These are phyloP conservation scores for Spathaspora sp. DNA, from an alignment of 1,139 yeast species.

Conservation along the genomic window DNA sequence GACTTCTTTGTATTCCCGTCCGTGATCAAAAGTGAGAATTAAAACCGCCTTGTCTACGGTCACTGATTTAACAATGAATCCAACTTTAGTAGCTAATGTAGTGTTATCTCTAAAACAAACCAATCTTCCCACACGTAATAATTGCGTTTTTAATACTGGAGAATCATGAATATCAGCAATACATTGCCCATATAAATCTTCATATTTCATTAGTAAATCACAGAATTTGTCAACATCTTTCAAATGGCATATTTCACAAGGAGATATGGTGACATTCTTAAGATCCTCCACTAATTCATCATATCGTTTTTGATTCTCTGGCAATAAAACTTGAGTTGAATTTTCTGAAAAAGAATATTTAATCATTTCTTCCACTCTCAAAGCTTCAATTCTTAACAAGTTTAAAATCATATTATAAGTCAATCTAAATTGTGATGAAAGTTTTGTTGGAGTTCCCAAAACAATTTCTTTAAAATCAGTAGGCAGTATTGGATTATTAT, in stretches of 20 bases:
- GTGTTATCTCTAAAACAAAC: slow-evolving; percentile 54
- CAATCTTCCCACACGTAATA: slow-evolving; percentile 59
- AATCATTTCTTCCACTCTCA: slow-evolving; percentile 95
- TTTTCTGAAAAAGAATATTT: slow-evolving; percentile 94
- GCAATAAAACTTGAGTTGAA: slow-evolving; percentile 78
- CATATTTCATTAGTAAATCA: slow-evolving; percentile 45
- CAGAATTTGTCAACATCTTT: slow-evolving; percentile 46
- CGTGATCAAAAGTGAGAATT: slow-evolving; percentile 47
- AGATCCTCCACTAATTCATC: slow-evolving; percentile 52
- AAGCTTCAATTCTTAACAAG: slow-evolving; percentile 85
- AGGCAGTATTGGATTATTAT: slow-evolving; percentile 64
- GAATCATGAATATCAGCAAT: slow-evolving; percentile 48
- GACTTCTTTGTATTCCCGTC: slow-evolving; percentile 32
- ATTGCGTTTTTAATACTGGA: slow-evolving; percentile 42
- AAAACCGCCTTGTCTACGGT: slow-evolving; percentile 26
- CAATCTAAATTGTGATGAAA: slow-evolving; percentile 86
- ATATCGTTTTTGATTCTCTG: slow-evolving; percentile 77
- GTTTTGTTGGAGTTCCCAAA: slow-evolving; percentile 84
- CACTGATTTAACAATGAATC: slow-evolving; percentile 51
- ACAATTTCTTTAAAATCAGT: slow-evolving; percentile 73
- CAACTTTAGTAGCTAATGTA: slow-evolving; percentile 43
- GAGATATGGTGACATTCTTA: slow-evolving; percentile 34
- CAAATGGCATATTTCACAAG: slow-evolving; percentile 36
- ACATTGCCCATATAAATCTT: slow-evolving; percentile 42
- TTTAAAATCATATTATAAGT: slow-evolving; percentile 96